Evolutionary conservation across 1,284 basidiomycete species (phyloP).

Genomic region (Mycena citricolor): DNA sequence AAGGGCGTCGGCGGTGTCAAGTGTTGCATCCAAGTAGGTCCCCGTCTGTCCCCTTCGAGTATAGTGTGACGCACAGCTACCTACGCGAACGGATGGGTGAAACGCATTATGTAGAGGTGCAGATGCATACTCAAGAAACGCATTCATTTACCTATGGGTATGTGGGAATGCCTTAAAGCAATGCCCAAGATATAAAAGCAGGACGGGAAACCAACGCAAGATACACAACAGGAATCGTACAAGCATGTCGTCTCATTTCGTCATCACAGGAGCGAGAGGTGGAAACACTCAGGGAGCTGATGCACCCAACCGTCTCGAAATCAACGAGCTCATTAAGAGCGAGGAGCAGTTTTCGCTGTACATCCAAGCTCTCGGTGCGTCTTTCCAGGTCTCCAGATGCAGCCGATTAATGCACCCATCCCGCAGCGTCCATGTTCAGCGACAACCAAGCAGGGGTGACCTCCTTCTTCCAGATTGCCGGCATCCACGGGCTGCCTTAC

Average conservation of each 20-base stretch:
- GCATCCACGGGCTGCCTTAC: constrained; percentile 52
- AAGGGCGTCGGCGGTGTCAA: too few relatives aligned
- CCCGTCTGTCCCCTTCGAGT: too few relatives aligned
- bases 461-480: constrained; percentile 46
- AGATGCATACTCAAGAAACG: too few relatives aligned
- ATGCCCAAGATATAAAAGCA: too few relatives aligned
- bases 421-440: constrained; percentile 35
- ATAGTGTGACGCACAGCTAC: too few relatives aligned
- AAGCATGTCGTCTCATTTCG: constrained; percentile 13
- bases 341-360: constrained; percentile 47
- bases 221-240: too few relatives aligned
- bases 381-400: neutral
- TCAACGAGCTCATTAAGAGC: constrained; percentile 44
- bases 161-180: too few relatives aligned
- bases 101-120: too few relatives aligned
- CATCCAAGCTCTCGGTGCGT: constrained; percentile 44
- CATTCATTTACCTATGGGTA: too few relatives aligned
- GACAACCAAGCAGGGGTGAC: constrained; percentile 31
- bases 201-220: too few relatives aligned
- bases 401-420: neutral
- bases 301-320: constrained; percentile 40
- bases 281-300: constrained; percentile 20
- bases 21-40: too few relatives aligned
- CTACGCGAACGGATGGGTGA: too few relatives aligned
- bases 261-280: constrained; percentile 37